Percentiles rank a stretch among this genome's conserved stretches.
phyloP scores from a whole-genome alignment of 2,329 filamentous ascomycete genomes.

The Sarocladium oryzae region DNA sequence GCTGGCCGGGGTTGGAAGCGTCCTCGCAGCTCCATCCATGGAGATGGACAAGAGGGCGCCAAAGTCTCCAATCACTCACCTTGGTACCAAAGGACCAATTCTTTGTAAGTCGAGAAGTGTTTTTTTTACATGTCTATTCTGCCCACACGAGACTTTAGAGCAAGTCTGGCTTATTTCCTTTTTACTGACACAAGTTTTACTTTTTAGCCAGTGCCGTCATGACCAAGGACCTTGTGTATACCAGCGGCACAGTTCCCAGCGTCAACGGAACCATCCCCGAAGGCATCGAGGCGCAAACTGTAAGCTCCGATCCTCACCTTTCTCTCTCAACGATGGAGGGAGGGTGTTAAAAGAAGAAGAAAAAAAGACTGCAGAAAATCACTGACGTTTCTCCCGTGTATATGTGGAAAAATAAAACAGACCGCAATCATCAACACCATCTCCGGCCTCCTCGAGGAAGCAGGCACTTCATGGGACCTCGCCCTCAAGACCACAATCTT shows the following conservation, averaged over 20 bases:
- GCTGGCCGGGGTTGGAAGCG: conserved; percentile 10
- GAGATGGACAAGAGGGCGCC: neutral
- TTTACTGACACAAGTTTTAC: neutral
- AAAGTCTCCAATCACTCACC: conserved; percentile 11
- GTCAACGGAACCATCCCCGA: conserved; percentile 16
- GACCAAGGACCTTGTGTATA: conserved; percentile 14
- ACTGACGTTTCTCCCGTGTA: neutral
- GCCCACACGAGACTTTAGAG: no score
- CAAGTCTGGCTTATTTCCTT: no score
- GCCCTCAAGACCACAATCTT: conserved; percentile 71
- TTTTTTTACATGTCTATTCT: no score
- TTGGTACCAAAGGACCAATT: conserved; percentile 13
- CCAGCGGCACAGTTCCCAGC: conserved; percentile 14
- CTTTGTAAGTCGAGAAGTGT: conserved; percentile 16
- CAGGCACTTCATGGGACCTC: conserved; percentile 56
- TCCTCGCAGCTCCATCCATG: conserved; percentile 9
- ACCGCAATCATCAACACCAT: conserved; percentile 60
- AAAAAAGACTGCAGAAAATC: no score
- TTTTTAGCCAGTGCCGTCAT: conserved; percentile 13
- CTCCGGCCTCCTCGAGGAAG: conserved; percentile 60
- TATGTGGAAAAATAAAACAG: neutral
- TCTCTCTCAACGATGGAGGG: no score
- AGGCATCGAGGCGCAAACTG: conserved; percentile 16
- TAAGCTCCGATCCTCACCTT: conserved; percentile 5
- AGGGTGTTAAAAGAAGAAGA: no score